phyloP scores from a whole-genome alignment of 805 yeast genomes.

The Sugiyamaella valdiviana region DNA sequence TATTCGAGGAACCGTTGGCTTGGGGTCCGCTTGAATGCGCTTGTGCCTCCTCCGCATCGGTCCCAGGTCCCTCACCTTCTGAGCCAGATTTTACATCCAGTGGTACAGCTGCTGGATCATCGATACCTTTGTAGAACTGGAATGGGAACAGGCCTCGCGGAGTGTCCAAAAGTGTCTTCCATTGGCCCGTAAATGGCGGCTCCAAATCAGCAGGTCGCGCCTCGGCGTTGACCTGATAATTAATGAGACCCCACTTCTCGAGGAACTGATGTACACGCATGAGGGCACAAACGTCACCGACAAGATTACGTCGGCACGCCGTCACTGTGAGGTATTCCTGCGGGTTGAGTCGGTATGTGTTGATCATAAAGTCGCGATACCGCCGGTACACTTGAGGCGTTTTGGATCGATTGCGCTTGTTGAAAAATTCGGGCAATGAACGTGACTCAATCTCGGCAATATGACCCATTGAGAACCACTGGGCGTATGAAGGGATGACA shows the following conservation, averaged over 20 bases:
- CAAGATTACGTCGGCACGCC: constrained; percentile 82
- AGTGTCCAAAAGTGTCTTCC: constrained; percentile 72
- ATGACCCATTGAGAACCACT: constrained; percentile 74
- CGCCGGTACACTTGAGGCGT: constrained; percentile 75
- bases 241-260: constrained; percentile 88
- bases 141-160: constrained; percentile 92
- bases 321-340: constrained; percentile 85
- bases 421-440: constrained; percentile 84
- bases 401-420: constrained; percentile 53
- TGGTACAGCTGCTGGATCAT: constrained; percentile 33
- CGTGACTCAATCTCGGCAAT: constrained; percentile 74
- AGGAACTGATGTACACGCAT: constrained; percentile 78
- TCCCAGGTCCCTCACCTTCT: constrained; percentile 1
- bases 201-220: constrained; percentile 57
- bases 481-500: constrained; percentile 77
- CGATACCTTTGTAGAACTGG: constrained; percentile 67
- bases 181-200: constrained; percentile 72
- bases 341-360: constrained; percentile 82
- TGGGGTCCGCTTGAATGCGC: too few species aligned
- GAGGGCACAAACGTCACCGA: constrained; percentile 86
- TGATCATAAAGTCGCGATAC: constrained; percentile 83
- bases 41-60: too few species aligned
- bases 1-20: not conserved
- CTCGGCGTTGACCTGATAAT: constrained; percentile 83
- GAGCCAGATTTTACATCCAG: constrained; percentile 1